Base-by-base conservation (phyloP, 2,329 filamentous ascomycete genomes). In the Cladorrhinum sp. region DNA sequence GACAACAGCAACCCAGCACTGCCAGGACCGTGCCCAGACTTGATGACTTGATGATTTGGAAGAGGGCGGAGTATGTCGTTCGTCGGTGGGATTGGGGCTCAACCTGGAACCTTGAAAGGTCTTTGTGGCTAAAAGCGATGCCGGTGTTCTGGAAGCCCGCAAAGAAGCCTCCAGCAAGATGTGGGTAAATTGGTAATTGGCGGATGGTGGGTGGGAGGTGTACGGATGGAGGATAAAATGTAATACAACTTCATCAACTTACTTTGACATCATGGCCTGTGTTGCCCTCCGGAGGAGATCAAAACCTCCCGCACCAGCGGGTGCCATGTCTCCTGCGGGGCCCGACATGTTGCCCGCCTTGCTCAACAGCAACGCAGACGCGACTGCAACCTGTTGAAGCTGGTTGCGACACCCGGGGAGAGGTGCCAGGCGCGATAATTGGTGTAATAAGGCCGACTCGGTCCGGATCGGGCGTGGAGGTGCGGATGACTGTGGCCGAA, bases 181-280 rank as follows among this genome's bases (percentile, higher is more conserved):
- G 48, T 49, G 60, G 60, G 59, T 65, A 65, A 68, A 64, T 55
- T 64, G 51, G 41, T 41, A 29, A 55, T 57, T 38, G 61, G 64
- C 63, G 20, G 32, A 36, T 36, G 32, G 12, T 36, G 32, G 32
- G 32, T 36, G 7, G 32, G 32, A 45, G 25, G 38, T 53, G 38
- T 12, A 45, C 49, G 59, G 25, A 41, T 50, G 38, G 16, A 36
- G 50, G 59, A 63, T 59, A 18, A 23, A 54, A 38, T 63, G 53
- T 56, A 62, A 68, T 64, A 63, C 60, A 67, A 65, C 29, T 32
- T 32, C 29, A 61, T 36, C n/a, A 60, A 80, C 82, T 72, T 80
- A 85, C 82, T 77, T 85, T 75, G 82, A 85, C 77, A 81, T 81
- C 79, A 86, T 82, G 67, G 80, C 81, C 69, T 85, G 82, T n/a